Percentiles rank a stretch among this genome's conserved stretches.
Conservation (phyloP, 1,284 basidiomycete genomes). For the Apiotrichum domesticum region DNA sequence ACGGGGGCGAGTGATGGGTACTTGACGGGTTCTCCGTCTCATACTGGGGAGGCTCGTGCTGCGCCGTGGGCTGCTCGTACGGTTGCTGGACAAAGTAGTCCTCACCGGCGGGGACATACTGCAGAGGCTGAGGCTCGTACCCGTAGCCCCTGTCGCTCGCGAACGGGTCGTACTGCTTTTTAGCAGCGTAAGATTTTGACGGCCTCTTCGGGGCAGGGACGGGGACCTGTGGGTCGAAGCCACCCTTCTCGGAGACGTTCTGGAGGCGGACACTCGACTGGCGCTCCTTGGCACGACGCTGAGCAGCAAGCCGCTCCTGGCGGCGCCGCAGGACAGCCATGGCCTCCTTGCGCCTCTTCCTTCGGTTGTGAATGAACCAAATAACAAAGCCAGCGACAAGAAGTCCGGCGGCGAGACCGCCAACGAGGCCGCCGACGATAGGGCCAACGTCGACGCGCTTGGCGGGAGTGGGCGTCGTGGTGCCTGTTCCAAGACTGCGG, state of each 20-base stretch:
- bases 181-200: not conserved
- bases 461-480: not conserved
- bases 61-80: conserved; percentile 7
- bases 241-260: conserved; percentile 4
- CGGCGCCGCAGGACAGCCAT: not conserved
- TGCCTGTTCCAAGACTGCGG: not conserved
- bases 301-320: not conserved
- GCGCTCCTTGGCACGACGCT: conserved; percentile 1
- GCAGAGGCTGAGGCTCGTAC: conserved; percentile 15
- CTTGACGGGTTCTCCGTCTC: not conserved
- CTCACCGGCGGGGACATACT: conserved; percentile 1
- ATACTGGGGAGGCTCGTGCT: not conserved
- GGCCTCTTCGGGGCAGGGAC: conserved; percentile 3
- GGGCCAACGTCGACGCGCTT: conserved; percentile 12
- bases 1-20: not conserved
- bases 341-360: conserved; percentile 15
- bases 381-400: conserved; percentile 14
- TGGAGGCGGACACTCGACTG: not conserved
- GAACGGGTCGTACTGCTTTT: conserved; percentile 13
- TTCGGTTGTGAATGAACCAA: conserved; percentile 17
- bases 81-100: conserved; percentile 11
- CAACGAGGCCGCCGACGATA: conserved; percentile 30
- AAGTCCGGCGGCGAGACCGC: conserved; percentile 24
- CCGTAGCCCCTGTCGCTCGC: conserved; percentile 22
- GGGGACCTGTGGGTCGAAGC: conserved; percentile 5